These are phyloP conservation scores for Raphanus sativus DNA, from an alignment of 345 rosid species.

Conservation along the genomic window DNA sequence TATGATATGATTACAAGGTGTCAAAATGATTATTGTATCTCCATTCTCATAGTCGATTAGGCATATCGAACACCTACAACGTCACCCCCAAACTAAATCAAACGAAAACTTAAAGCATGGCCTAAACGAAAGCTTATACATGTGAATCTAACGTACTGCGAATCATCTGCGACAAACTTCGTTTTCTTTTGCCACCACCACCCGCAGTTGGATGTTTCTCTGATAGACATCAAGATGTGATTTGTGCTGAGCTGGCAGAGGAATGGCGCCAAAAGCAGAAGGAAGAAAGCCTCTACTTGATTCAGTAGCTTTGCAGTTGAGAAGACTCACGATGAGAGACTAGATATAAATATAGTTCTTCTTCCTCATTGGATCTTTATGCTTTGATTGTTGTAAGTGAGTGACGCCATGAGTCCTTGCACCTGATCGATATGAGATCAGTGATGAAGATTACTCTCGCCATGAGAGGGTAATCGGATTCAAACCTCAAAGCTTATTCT, in stretches of 20 bases:
- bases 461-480: too few species aligned
- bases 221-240: too few species aligned
- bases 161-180: conserved; percentile 4
- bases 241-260: too few species aligned
- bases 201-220: not conserved
- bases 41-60: not conserved
- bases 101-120: not conserved
- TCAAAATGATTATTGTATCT: not conserved
- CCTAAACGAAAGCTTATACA: not conserved
- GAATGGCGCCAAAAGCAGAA: not conserved
- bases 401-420: too few species aligned
- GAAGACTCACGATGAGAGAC: too few species aligned
- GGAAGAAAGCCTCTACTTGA: too few species aligned
- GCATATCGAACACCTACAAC: not conserved
- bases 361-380: not conserved
- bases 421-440: too few species aligned
- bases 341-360: not conserved
- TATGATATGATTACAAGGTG: not conserved
- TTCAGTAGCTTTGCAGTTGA: too few species aligned
- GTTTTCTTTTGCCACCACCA: conserved; percentile 12
- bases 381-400: not conserved
- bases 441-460: too few species aligned
- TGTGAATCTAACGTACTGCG: not conserved
- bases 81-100: not conserved
- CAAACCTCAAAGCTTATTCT: too few species aligned